Percentiles rank a stretch among this genome's conserved stretches.
Evolutionary conservation across 2,329 filamentous ascomycete species (phyloP).

Genomic region (Corynespora cassiicola): DNA sequence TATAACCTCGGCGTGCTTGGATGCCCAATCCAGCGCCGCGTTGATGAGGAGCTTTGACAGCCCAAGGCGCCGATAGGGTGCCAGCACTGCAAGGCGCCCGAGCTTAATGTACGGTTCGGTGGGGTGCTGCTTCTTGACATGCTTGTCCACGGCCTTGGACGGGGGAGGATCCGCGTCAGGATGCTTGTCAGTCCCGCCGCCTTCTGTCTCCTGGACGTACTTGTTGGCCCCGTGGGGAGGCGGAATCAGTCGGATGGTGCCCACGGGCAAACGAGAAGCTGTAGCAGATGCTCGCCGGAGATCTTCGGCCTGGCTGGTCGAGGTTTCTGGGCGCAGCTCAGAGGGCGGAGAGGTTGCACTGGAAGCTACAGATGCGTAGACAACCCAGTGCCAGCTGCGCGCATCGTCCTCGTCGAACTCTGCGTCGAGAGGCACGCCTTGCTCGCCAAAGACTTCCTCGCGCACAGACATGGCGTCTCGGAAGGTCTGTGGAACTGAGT

Average conservation of each 20-base stretch:
- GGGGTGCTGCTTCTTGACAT: conserved; percentile 59
- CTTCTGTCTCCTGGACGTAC: conserved; percentile 36
- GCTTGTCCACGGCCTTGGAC: conserved; percentile 16
- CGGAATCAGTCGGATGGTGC: conserved; percentile 80
- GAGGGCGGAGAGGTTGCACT: conserved; percentile 40
- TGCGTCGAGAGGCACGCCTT: conserved; percentile 64
- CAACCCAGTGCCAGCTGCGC: conserved; percentile 84
- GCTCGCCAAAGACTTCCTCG: conserved; percentile 64
- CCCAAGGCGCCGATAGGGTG: conserved; percentile 68
- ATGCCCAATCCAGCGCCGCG: conserved; percentile 72
- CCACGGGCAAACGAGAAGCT: conserved; percentile 65
- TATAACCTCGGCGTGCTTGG: conserved; percentile 60
- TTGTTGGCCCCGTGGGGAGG: conserved; percentile 77
- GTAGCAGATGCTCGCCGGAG: conserved; percentile 42
- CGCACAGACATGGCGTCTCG: conserved; percentile 65
- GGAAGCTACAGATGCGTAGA: conserved; percentile 71
- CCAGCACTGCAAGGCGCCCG: conserved; percentile 75
- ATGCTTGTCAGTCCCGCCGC: conserved; percentile 30
- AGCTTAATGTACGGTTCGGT: conserved; percentile 82
- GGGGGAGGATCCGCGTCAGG: conserved; percentile 33
- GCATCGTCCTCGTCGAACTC: conserved; percentile 84
- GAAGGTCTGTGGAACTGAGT: conserved; percentile 52
- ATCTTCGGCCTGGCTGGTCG: conserved; percentile 48
- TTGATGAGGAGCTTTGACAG: conserved; percentile 72
- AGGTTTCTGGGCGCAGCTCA: conserved; percentile 50